phyloP scores from a whole-genome alignment of 2,329 filamentous ascomycete species.

The Curvularia sp. region DNA sequence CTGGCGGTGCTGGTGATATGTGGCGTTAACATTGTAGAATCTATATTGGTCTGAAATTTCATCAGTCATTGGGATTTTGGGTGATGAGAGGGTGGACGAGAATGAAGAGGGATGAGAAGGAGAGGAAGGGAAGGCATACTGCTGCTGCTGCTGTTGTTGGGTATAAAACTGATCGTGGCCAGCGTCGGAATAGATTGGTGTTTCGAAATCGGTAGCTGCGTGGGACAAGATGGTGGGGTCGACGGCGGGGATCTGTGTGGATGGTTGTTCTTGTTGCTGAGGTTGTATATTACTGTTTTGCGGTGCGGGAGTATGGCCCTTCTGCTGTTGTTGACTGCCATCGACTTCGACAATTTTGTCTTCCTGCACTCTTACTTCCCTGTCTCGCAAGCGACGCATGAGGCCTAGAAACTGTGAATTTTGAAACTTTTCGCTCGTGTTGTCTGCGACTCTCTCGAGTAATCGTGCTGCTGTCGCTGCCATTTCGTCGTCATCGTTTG shows the following conservation, averaged over 20 bases:
- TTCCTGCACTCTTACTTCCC: constrained; percentile 75
- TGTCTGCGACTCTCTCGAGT: constrained; percentile 71
- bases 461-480: constrained; percentile 75
- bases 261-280: constrained; percentile 1
- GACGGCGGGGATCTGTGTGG: constrained; percentile 32
- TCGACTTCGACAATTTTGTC: constrained; percentile 69
- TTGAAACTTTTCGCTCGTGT: constrained; percentile 76
- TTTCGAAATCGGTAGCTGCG: constrained; percentile 41
- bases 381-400: constrained; percentile 77
- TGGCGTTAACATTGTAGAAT: constrained; percentile 33
- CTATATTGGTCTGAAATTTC: constrained; percentile 42
- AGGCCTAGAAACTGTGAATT: constrained; percentile 78
- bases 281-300: not conserved
- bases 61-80: constrained; percentile 36
- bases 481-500: constrained; percentile 68
- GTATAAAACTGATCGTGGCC: constrained; percentile 12
- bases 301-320: not conserved
- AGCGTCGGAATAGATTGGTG: constrained; percentile 37
- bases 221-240: constrained; percentile 42
- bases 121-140: constrained; percentile 19
- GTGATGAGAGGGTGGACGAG: constrained; percentile 6
- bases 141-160: constrained; percentile 19
- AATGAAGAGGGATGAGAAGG: not conserved
- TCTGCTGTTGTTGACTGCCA: constrained; percentile 15
- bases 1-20: constrained; percentile 29